phyloP scores from a whole-genome alignment of 1,139 yeast species.

The Protomyces inundatus region DNA sequence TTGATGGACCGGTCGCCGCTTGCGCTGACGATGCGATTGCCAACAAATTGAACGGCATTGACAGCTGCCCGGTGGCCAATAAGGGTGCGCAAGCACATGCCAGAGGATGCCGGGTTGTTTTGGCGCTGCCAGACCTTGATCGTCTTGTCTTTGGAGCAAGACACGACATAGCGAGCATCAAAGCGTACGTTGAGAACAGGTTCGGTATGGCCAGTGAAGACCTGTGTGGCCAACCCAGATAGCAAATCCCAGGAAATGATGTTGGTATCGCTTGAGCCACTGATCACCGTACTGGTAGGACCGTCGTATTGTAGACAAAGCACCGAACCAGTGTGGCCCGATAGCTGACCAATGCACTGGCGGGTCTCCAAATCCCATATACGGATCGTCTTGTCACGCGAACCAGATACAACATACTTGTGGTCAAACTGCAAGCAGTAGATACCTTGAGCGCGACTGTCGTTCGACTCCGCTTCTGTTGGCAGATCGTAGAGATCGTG shows the following conservation, averaged over 20 bases:
- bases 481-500: conserved; percentile 20
- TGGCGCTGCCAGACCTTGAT: conserved; percentile 28
- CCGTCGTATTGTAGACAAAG: conserved; percentile 28
- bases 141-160: conserved; percentile 30
- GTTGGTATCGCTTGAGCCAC: conserved; percentile 37
- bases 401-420: conserved; percentile 32
- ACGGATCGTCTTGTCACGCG: conserved; percentile 25
- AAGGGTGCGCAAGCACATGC: conserved; percentile 24
- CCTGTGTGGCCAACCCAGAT: conserved; percentile 55
- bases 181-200: conserved; percentile 27
- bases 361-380: conserved; percentile 29
- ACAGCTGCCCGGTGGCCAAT: conserved; percentile 30
- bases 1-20: conserved; percentile 89
- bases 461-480: conserved; percentile 9
- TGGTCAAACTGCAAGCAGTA: conserved; percentile 31
- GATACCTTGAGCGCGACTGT: conserved; percentile 23
- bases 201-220: conserved; percentile 57
- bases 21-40: conserved; percentile 28
- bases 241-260: conserved; percentile 49
- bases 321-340: conserved; percentile 29
- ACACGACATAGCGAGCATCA: conserved; percentile 25
- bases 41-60: conserved; percentile 28
- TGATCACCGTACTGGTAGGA: conserved; percentile 29
- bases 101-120: neutral
- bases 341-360: conserved; percentile 12